Base-by-base conservation (phyloP, 306 rosid genomes). In the Corylus americana region DNA sequence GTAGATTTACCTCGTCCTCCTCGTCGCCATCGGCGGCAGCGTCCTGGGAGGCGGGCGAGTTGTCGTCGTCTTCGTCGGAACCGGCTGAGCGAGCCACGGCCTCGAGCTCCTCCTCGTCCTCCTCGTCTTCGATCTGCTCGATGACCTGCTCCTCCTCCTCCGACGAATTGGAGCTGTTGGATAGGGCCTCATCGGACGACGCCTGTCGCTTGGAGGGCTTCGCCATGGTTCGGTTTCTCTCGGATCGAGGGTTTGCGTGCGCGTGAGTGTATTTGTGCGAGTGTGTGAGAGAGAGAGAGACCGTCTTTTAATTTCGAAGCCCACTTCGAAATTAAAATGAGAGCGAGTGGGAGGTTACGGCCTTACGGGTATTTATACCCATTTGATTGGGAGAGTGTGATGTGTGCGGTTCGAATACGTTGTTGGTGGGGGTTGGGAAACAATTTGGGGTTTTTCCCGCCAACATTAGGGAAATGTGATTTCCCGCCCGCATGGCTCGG, bases 61-160 rank as follows among this genome's bases (percentile, higher is more conserved):
- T 83, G 2, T 81, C 97, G 3, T 85, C 93, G 44, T 86, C 97
- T 4, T 87, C 93, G 42, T 86, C 94, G 55, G 93, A 89, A 84
- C 74, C 90, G 37, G 94, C 93, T 39, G 97, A 81, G 83, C 97
- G 94, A 85, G 97, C 96, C 2, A 95, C 98, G 39, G 92, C 98
- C 69, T 95, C 89, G 71, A 95, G 87, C 84, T 95, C 99, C 77
- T 95, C 98, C 6, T 91, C 96, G 73, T 95, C 98, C 6, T 88
- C 98, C 55, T 87, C 94, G 1, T 92, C 97, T 77, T 86, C 86
- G 91, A 90, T 88, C 89, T 85, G 91, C 25, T 87, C 85, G 81
- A 85, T 89, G 70, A 79, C 73, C 70, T 71, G 89, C 70, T 88
- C 90, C 67, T 92, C 90, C 67, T 91, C 93, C 69, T 83, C 91